phyloP scores from a whole-genome alignment of 2,329 filamentous ascomycete genomes.

The Thelonectria discophora region DNA sequence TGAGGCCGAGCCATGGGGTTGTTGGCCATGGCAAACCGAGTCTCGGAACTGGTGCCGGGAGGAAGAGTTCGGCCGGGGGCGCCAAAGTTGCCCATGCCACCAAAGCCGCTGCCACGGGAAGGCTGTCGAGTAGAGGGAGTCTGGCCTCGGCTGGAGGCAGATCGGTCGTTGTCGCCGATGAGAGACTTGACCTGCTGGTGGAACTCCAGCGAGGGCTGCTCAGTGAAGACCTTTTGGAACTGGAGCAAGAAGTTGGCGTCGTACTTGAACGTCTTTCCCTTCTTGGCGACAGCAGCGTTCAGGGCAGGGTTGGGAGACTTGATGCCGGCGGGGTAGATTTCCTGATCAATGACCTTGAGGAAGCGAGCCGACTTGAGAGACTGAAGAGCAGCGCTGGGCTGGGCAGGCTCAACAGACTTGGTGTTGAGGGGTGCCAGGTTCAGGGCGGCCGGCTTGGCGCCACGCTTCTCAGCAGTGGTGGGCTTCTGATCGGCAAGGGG shows the following conservation, averaged over 20 bases:
- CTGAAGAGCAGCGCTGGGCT: conserved; percentile 93
- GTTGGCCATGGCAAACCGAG: conserved; percentile 75
- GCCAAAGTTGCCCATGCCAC: conserved; percentile 77
- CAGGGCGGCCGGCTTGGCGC: conserved; percentile 82
- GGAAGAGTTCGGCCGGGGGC: conserved; percentile 67
- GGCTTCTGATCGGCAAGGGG: conserved; percentile 60
- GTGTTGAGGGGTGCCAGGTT: conserved; percentile 85
- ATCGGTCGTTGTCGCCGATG: conserved; percentile 80
- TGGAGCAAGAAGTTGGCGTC: conserved; percentile 95
- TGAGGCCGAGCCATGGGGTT: conserved; percentile 57
- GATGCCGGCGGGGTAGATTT: conserved; percentile 85
- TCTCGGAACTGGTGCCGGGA: conserved; percentile 77
- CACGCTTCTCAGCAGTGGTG: conserved; percentile 66
- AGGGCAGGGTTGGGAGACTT: conserved; percentile 90
- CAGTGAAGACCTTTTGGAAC: conserved; percentile 94
- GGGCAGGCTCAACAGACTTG: conserved; percentile 87
- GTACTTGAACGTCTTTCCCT: conserved; percentile 89
- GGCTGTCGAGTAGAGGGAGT: conserved; percentile 62
- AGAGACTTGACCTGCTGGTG: conserved; percentile 86
- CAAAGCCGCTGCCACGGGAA: conserved; percentile 61
- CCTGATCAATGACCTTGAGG: conserved; percentile 78
- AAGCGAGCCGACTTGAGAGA: conserved; percentile 92
- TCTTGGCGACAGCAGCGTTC: conserved; percentile 81
- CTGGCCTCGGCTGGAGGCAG: conserved; percentile 63
- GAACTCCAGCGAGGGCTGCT: conserved; percentile 96